Conservation (phyloP, 1,284 basidiomycete species). For the Pseudozyma sp. region DNA sequence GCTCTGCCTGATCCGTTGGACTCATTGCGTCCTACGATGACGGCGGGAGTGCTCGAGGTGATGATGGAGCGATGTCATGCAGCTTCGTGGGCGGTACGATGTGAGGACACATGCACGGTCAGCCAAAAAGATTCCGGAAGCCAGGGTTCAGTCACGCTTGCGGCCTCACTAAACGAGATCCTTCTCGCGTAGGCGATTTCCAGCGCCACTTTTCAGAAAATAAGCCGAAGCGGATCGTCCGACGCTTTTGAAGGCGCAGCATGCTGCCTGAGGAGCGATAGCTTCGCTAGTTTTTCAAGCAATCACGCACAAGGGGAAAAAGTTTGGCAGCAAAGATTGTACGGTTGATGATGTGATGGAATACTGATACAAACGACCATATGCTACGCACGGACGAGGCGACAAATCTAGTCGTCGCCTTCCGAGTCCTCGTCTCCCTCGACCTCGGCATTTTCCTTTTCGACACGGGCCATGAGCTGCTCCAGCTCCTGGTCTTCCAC, state of each 20-base stretch:
- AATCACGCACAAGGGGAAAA: too few species aligned
- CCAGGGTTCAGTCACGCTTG: not conserved
- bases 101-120: not conserved
- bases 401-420: conserved; percentile 36
- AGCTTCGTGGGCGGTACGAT: not conserved
- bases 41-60: not conserved
- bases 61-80: not conserved
- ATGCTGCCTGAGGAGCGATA: not conserved
- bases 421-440: conserved; percentile 66
- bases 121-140: not conserved
- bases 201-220: not conserved
- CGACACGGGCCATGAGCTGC: conserved; percentile 68
- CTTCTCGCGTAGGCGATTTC: not conserved
- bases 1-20: conserved; percentile 10
- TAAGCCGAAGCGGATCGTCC: not conserved
- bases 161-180: not conserved
- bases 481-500: conserved; percentile 68
- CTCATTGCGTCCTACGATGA: conserved; percentile 5
- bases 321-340: not conserved
- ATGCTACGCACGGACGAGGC: conserved; percentile 4
- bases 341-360: not conserved
- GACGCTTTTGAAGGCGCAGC: not conserved
- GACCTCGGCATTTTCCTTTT: conserved; percentile 69
- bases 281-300: too few species aligned
- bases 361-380: conserved; percentile 14